A percentile compares a stretch with the other conserved stretches of the same genome.
Conservation (phyloP, 495 filamentous ascomycete species). For the Penicillium goetzii region DNA sequence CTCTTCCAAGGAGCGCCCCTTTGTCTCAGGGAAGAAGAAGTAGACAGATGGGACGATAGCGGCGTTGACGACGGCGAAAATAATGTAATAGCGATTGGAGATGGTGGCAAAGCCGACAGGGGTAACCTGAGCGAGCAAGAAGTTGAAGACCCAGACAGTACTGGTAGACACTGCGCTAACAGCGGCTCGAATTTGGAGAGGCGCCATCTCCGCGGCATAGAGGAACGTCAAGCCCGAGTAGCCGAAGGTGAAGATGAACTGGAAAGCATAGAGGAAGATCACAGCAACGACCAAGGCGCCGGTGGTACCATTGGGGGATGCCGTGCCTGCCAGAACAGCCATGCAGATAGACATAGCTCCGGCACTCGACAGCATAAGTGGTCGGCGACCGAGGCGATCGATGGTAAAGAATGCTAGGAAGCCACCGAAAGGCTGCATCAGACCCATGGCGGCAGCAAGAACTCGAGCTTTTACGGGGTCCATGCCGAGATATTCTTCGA, state of each 20-base stretch:
- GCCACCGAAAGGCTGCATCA: conserved; percentile 74
- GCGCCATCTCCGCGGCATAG: conserved; percentile 66
- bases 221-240: conserved; percentile 73
- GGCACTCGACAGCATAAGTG: conserved; percentile 61
- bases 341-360: conserved; percentile 63
- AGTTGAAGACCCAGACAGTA: conserved; percentile 64
- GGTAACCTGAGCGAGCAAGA: conserved; percentile 50
- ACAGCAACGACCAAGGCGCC: conserved; percentile 47
- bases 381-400: conserved; percentile 71
- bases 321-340: conserved; percentile 56
- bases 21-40: conserved; percentile 62
- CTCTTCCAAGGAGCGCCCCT: conserved; percentile 67
- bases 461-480: conserved; percentile 80
- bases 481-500: conserved; percentile 58
- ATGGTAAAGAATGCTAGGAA: conserved; percentile 78
- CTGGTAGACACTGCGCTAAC: conserved; percentile 66
- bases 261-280: conserved; percentile 45
- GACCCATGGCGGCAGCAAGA: conserved; percentile 74
- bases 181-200: conserved; percentile 65
- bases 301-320: conserved; percentile 36
- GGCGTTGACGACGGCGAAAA: conserved; percentile 52
- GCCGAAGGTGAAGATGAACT: conserved; percentile 51
- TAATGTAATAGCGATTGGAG: conserved; percentile 52
- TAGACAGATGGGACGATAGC: conserved; percentile 54
- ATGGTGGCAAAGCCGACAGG: conserved; percentile 51